Conservation (phyloP, 331 rosid genomes). For the Erythrophleum ivorense region DNA sequence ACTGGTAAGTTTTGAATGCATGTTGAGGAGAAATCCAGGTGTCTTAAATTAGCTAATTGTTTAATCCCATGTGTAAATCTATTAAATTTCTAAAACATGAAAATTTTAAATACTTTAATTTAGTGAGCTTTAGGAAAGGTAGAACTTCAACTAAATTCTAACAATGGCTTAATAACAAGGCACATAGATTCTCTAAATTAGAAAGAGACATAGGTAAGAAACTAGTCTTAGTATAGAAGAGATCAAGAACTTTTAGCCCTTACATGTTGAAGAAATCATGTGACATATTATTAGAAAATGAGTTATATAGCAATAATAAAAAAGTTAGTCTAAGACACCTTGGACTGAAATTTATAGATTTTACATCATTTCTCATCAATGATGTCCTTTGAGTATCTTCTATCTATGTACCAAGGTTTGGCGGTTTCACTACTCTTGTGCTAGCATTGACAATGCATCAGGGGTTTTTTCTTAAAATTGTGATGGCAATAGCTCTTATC, state of each 20-base stretch:
- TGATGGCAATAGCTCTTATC: slow-evolving; percentile 32
- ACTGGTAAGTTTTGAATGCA: no score
- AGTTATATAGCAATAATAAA: neutral
- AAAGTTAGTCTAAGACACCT: neutral
- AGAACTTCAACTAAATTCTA: no score
- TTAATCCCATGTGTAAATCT: no score
- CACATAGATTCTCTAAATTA: no score
- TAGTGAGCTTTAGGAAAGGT: no score
- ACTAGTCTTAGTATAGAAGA: neutral
- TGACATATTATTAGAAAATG: neutral
- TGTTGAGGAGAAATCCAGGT: no score
- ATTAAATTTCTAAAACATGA: no score
- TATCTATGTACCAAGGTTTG: neutral
- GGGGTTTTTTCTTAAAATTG: slow-evolving; percentile 8
- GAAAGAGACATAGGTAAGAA: no score
- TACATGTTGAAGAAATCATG: neutral
- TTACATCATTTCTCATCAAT: neutral
- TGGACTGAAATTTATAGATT: neutral
- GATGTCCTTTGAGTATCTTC: neutral
- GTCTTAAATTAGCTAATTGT: no score
- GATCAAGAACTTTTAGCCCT: neutral
- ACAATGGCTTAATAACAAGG: no score
- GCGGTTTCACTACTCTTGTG: neutral
- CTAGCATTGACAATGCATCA: neutral
- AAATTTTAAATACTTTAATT: no score